A percentile compares a stretch with the other conserved stretches of the same genome.
Conservation (phyloP, 441 rosid species). For the Dalechampia spathulata region DNA sequence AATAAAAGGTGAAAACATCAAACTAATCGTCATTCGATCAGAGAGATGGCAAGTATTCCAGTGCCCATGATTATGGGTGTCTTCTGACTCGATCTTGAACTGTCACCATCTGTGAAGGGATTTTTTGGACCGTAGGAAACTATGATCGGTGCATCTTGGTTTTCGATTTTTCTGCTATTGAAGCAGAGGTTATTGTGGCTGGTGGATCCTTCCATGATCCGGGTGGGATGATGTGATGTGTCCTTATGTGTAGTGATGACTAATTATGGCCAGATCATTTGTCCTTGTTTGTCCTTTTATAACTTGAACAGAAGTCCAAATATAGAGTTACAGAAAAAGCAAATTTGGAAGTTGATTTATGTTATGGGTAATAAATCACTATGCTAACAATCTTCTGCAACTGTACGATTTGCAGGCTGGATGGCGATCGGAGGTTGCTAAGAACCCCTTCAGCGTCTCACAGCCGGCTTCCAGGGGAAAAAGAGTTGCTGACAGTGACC, state of each 20-base stretch:
- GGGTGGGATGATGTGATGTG: neutral
- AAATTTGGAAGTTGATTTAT: too few relatives aligned
- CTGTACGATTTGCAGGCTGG: constrained; percentile 60
- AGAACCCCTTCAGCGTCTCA: constrained; percentile 79
- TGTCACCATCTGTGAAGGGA: neutral
- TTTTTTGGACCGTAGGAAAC: too few relatives aligned
- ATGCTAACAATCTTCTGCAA: neutral
- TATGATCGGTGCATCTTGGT: neutral
- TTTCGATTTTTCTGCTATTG: neutral
- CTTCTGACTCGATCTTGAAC: neutral
- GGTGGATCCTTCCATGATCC: neutral
- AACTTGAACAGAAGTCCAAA: too few relatives aligned
- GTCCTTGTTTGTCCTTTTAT: neutral
- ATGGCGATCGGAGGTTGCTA: constrained; percentile 48
- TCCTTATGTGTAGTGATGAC: neutral
- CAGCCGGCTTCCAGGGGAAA: constrained; percentile 36
- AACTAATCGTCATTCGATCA: too few relatives aligned
- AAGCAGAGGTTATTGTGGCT: neutral
- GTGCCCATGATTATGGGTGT: too few relatives aligned
- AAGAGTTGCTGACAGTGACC: constrained; percentile 23
- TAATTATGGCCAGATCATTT: too few relatives aligned
- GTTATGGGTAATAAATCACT: too few relatives aligned
- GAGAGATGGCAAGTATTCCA: too few relatives aligned
- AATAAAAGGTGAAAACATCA: too few relatives aligned
- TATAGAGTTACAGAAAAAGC: too few relatives aligned